Conservation (phyloP, 2,329 filamentous ascomycete genomes). For the Cadophora gregata region DNA sequence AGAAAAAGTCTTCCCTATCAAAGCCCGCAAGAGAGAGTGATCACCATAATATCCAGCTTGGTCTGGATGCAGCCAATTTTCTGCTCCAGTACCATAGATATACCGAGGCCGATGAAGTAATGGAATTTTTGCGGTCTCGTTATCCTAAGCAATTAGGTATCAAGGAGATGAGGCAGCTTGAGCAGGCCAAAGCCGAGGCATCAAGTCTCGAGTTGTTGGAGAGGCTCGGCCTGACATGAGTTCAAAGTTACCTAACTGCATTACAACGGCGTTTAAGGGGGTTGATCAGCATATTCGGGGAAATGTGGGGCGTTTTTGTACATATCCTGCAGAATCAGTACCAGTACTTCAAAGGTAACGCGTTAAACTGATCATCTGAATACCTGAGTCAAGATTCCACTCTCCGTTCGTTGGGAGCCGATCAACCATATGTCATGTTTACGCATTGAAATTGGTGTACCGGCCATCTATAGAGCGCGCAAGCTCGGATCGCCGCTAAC, state of each 20-base stretch:
- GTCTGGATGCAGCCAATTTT: slow-evolving; percentile 38
- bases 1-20: not conserved
- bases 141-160: slow-evolving; percentile 36
- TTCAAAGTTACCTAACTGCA: not conserved
- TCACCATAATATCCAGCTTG: slow-evolving; percentile 29
- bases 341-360: too few relatives aligned
- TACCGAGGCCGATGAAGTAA: slow-evolving; percentile 38
- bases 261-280: not conserved
- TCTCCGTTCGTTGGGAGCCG: too few relatives aligned
- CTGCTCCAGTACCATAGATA: slow-evolving; percentile 35
- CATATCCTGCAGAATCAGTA: not conserved
- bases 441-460: too few relatives aligned
- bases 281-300: not conserved
- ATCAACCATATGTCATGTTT: too few relatives aligned
- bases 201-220: slow-evolving; percentile 39
- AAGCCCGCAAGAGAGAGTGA: not conserved
- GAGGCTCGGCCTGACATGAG: slow-evolving; percentile 22
- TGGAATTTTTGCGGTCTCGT: slow-evolving; percentile 37
- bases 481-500: not conserved
- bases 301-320: slow-evolving; percentile 5
- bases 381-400: too few relatives aligned
- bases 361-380: too few relatives aligned
- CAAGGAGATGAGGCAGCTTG: slow-evolving; percentile 26
- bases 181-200: slow-evolving; percentile 36
- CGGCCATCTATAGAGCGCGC: not conserved